Percentiles rank a stretch among this genome's conserved stretches.
Conservation (phyloP, 306 rosid species). For the Casuarina glauca region DNA sequence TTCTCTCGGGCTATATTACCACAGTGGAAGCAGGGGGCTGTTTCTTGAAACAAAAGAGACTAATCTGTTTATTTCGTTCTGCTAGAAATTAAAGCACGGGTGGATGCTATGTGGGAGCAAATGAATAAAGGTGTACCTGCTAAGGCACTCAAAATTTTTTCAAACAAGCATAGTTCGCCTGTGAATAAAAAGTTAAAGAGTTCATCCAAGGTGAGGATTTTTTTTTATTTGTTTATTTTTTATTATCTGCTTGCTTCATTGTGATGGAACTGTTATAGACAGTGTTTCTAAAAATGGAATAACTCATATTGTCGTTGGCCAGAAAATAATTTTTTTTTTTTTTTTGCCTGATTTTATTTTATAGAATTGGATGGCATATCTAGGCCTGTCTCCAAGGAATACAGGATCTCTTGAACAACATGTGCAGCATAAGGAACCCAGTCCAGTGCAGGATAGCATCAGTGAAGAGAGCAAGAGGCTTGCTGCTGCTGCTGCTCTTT, state of each 20-base stretch:
- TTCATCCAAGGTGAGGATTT: conserved; percentile 63
- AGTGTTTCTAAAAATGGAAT: conserved; percentile 5
- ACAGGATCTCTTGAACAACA: conserved; percentile 39
- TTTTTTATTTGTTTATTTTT: not conserved
- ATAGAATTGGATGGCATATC: conserved; percentile 77
- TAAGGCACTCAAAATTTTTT: conserved; percentile 45
- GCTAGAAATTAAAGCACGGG: conserved; percentile 71
- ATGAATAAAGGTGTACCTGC: conserved; percentile 87
- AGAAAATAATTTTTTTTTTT: conserved; percentile 23
- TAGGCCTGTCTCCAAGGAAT: conserved; percentile 71
- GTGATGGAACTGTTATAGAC: not conserved
- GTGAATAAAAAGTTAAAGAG: conserved; percentile 52
- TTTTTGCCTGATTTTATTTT: conserved; percentile 22
- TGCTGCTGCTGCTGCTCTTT: conserved; percentile 52
- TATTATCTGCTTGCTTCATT: not conserved
- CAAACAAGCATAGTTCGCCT: conserved; percentile 46
- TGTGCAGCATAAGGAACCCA: conserved; percentile 37
- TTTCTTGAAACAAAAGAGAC: conserved; percentile 17
- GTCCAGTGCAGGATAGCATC: conserved; percentile 36
- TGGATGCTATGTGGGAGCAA: conserved; percentile 85
- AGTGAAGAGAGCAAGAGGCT: conserved; percentile 67
- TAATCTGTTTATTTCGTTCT: conserved; percentile 26
- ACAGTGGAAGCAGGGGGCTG: conserved; percentile 9
- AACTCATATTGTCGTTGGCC: conserved; percentile 14
- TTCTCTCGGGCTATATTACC: conserved; percentile 3